Base-by-base conservation (phyloP, 2,329 filamentous ascomycete genomes). In the Colletotrichum liriopes region DNA sequence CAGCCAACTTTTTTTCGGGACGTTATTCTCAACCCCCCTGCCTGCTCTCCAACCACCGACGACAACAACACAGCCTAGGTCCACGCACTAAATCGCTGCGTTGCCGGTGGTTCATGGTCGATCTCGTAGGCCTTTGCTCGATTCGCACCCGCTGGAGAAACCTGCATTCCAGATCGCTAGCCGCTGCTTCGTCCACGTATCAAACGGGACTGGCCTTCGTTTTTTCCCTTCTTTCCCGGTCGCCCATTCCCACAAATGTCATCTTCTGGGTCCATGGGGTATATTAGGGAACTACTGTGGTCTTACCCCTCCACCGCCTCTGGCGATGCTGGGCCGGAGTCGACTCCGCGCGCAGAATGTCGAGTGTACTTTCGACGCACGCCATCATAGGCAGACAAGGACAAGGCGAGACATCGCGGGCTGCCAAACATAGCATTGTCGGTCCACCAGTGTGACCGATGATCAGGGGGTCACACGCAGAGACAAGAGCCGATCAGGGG, bases 401-500 rank as follows among this genome's bases (percentile, higher is more conserved):
- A 67, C 56, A 59, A 68, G 58, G 65, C 51, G 51, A 58, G 58
- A 41, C 32, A 47, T 45, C 26, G 35, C 5, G 6, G 11, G 58
- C 45, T 71, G 41, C 51, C 37, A 72, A 64, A 60, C 55, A 54
- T 60, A 23, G 54, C 52, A 43, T 20, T 32, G 43, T 41, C 55
- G 65, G 37, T 32, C 45, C 32, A 55, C 52, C 20, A 26, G 35
- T 23, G 59, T 37, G 65, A 14, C 60, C 43, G 69, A 65, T 69
- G 65, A 58, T 64, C 65, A 69, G 32, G 32, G 69, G 59, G 39
- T 43, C 65, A 35, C 65, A 35, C 37, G 54, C 35, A 26, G 12
- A 56, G 54, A 56, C 59, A 49, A n/a, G 35, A 59, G 39, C 14
- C 43, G 65, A 68, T 71, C 64, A 63, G 68, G 64, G 65, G 65